phyloP scores from a whole-genome alignment of 2,329 filamentous ascomycete genomes.

The Neonectria coccinea region DNA sequence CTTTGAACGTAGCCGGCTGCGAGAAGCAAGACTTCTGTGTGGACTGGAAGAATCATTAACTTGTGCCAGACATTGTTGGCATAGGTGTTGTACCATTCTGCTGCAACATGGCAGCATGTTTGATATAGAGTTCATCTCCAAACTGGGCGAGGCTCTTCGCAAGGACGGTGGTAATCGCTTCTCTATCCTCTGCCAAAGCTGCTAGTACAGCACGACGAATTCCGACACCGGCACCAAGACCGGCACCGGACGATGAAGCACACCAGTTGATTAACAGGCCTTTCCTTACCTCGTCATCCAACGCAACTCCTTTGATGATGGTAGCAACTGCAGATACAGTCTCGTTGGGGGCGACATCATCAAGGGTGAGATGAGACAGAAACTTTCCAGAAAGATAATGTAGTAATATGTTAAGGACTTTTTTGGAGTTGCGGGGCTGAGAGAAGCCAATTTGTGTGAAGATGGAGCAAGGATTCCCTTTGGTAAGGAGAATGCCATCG shows the following conservation, averaged over 20 bases:
- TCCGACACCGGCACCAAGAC: slow-evolving; percentile 71
- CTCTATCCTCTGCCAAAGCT: slow-evolving; percentile 64
- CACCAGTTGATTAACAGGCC: slow-evolving; percentile 73
- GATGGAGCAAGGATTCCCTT: slow-evolving; percentile 28
- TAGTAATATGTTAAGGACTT: slow-evolving; percentile 44
- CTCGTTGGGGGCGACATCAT: slow-evolving; percentile 47
- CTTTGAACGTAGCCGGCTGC: slow-evolving; percentile 81
- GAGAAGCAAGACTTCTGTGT: slow-evolving; percentile 83
- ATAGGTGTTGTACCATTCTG: slow-evolving; percentile 77
- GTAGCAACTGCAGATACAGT: slow-evolving; percentile 69
- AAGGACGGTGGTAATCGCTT: slow-evolving; percentile 66
- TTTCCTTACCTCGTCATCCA: slow-evolving; percentile 60
- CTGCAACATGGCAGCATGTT: slow-evolving; percentile 83
- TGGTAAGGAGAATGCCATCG: slow-evolving; percentile 53
- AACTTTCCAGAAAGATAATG: slow-evolving; percentile 60
- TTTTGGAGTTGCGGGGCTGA: slow-evolving; percentile 45
- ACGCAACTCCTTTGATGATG: slow-evolving; percentile 64
- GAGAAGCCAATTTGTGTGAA: slow-evolving; percentile 50
- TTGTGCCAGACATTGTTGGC: not conserved
- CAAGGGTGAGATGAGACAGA: slow-evolving; percentile 52
- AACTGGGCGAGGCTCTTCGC: slow-evolving; percentile 80
- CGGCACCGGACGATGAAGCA: slow-evolving; percentile 71
- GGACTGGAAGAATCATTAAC: slow-evolving; percentile 65
- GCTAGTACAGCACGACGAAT: slow-evolving; percentile 76
- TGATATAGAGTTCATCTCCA: slow-evolving; percentile 87